Percentiles rank a stretch among this genome's conserved stretches.
These are phyloP conservation scores for Lenzites betulinus DNA, from an alignment of 768 basidiomycete genomes.

Conservation along the genomic window DNA sequence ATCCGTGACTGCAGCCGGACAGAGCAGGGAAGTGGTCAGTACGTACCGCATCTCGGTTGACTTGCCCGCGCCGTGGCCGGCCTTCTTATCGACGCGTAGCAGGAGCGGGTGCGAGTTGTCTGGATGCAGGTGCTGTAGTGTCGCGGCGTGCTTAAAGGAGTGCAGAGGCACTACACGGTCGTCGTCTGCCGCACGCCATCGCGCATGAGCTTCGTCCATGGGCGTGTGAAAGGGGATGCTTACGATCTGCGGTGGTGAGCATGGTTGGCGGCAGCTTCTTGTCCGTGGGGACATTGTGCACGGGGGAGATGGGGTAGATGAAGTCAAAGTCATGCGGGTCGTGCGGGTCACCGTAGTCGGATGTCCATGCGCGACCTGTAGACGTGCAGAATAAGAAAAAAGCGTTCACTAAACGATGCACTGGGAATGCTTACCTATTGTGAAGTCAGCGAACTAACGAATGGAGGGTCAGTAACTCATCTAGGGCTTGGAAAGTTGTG, in stretches of 20 bases:
- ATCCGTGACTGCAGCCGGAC: background rate
- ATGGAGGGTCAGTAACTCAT: constrained; percentile 5
- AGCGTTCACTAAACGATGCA: background rate
- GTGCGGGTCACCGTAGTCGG: constrained; percentile 79
- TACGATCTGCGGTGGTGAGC: constrained; percentile 83
- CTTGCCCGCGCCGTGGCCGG: constrained; percentile 82
- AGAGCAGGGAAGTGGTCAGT: background rate
- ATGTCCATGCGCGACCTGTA: constrained; percentile 71
- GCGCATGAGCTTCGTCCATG: background rate
- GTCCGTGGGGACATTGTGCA: constrained; percentile 73
- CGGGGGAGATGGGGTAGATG: constrained; percentile 75
- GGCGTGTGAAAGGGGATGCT: background rate
- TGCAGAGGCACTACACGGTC: constrained; percentile 87
- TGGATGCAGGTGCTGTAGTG: constrained; percentile 66
- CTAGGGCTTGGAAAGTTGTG: background rate
- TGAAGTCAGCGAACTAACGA: constrained; percentile 68
- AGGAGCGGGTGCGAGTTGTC: constrained; percentile 74
- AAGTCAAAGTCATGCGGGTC: constrained; percentile 82
- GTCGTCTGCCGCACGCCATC: constrained; percentile 52
- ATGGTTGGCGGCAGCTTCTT: constrained; percentile 67
- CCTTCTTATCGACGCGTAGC: constrained; percentile 76
- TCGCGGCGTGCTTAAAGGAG: constrained; percentile 81
- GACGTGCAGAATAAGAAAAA: constrained; percentile 12
- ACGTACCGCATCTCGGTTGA: constrained; percentile 65
- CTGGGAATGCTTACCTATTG: constrained; percentile 54